Base-by-base conservation (phyloP, 257 asterid species). In the Voacanga thouarsii region DNA sequence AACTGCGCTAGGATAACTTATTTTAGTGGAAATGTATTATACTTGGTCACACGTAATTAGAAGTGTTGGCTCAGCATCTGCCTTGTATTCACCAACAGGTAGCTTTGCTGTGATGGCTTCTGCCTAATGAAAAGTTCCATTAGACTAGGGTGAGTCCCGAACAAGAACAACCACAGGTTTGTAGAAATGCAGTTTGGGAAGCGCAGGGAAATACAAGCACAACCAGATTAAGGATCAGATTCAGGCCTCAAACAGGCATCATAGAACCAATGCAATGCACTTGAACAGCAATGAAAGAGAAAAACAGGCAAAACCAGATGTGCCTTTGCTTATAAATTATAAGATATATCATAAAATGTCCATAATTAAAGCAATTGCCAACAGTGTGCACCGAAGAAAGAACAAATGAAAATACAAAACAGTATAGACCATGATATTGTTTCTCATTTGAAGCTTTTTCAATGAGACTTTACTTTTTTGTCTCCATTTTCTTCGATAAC, bases 11-110 rank as follows among this genome's bases (percentile, higher is more conserved):
- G 28, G 41, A 74, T 23, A 76, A 66, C 26, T 41, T 71, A 82
- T 75, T 81, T 77, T 71, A 83, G 45, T 74, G 78, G 80, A 85
- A 83, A 75, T 76, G 79, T 60, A 33, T 78, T 86, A 88, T 92
- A 94, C 98, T 92, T 92, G 98, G 83, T 94, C 97, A 84, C 97
- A 94, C 57, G 98, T 94, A 84, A 94, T 81, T 82, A 94, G 93
- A 88, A 94, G 88, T 67, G 89, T 88, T 77, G 97, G 87, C 86
- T 79, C 86, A 33, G 91, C 96, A 83, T 89, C 94, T 84, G 75
- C 88, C 81, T 81, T 80, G 86, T 78, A 64, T 83, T 86, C 89
- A 76, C 86, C 84, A 79, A 83, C 84, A 47, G 82, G 89, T 83
- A 81, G 90, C 90, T 88, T 91, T 85, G 89, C 82, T 84, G 77